phyloP scores from a whole-genome alignment of 73 alveolate genomes.

The Paramecium caudatum region DNA sequence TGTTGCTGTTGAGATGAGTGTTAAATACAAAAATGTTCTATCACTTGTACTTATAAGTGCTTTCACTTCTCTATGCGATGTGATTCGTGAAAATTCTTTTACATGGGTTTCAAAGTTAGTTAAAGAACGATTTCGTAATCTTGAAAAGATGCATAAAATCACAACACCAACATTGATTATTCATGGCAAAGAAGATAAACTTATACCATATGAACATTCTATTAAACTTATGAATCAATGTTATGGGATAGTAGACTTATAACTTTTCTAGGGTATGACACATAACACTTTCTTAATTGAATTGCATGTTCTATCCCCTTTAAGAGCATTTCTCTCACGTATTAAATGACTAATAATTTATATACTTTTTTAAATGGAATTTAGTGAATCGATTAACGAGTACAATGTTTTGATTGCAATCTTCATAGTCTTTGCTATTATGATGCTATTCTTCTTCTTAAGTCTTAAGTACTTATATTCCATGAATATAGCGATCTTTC shows the following conservation, averaged over 20 bases:
- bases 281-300: conserved; percentile 16
- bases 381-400: too few relatives aligned
- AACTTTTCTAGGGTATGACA: conserved; percentile 56
- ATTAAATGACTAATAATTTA: conserved; percentile 42
- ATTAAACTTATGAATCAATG: conserved; percentile 41
- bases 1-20: conserved; percentile 80
- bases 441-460: neutral
- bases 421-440: neutral
- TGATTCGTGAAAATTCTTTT: conserved; percentile 17
- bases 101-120: conserved; percentile 59
- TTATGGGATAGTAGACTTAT: neutral
- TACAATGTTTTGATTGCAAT: neutral
- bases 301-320: neutral
- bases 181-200: conserved; percentile 97
- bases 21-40: neutral
- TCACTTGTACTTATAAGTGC: conserved; percentile 29
- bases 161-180: conserved; percentile 78
- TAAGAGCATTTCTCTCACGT: neutral
- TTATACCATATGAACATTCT: conserved; percentile 87
- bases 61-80: conserved; percentile 59
- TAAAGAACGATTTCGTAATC: conserved; percentile 92
- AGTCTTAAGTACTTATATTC: neutral
- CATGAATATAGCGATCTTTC: neutral
- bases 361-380: too few relatives aligned
- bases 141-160: conserved; percentile 84